These are phyloP conservation scores for Collybia mongolica DNA, from an alignment of 768 basidiomycete genomes.

Conservation along the genomic window DNA sequence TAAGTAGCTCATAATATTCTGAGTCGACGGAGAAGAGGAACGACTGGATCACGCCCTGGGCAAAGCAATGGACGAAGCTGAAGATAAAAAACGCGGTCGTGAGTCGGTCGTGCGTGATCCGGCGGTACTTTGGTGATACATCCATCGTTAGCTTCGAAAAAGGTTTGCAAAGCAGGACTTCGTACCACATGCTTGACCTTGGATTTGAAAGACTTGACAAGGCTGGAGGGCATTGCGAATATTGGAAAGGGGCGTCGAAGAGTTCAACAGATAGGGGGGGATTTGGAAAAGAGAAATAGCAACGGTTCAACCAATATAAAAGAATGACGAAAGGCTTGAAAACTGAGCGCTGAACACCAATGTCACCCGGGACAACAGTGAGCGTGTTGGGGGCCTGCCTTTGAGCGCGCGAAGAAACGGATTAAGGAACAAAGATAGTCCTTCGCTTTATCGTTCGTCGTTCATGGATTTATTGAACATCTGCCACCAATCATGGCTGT, in stretches of 20 bases:
- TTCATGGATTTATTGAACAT: too few relatives aligned
- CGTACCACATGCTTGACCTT: constrained; percentile 2
- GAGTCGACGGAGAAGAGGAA: constrained; percentile 45
- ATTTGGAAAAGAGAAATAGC: too few relatives aligned
- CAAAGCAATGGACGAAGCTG: constrained; percentile 47
- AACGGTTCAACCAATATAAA: neutral
- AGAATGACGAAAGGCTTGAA: too few relatives aligned
- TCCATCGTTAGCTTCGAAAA: neutral
- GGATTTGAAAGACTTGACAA: neutral
- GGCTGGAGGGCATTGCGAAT: neutral
- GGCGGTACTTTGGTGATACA: constrained; percentile 26
- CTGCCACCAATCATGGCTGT: too few relatives aligned
- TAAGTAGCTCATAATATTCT: constrained; percentile 33
- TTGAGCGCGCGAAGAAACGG: neutral
- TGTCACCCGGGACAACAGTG: neutral
- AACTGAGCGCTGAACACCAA: neutral
- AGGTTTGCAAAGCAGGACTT: too few relatives aligned
- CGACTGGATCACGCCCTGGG: constrained; percentile 51
- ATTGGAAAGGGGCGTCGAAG: neutral
- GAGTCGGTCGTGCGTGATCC: constrained; percentile 35
- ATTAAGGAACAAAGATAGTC: neutral
- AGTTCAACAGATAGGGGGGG: too few relatives aligned
- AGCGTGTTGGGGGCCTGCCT: neutral
- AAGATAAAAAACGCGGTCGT: constrained; percentile 52
- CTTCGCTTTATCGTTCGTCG: neutral